Percentiles rank a stretch among this genome's conserved stretches.
These are phyloP conservation scores for Fusarium paranaense DNA, from an alignment of 2,329 filamentous ascomycete genomes.

Conservation along the genomic window DNA sequence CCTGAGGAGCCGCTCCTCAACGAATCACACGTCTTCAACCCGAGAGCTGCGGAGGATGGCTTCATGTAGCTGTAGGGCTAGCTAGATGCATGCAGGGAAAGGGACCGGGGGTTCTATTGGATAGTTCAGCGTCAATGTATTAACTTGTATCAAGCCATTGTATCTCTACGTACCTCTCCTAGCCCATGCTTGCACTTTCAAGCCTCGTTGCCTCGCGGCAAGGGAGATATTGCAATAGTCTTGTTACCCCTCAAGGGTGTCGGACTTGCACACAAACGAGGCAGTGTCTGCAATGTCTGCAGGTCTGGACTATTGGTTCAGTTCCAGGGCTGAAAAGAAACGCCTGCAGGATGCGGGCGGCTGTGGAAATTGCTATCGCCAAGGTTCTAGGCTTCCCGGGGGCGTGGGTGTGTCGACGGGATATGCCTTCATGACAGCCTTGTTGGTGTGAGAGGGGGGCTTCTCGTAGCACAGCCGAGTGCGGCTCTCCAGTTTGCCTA, in stretches of 20 bases:
- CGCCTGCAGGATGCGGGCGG: background rate
- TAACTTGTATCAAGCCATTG: slow-evolving; percentile 4
- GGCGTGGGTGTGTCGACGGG: background rate
- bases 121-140: background rate
- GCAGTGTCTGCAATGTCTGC: slow-evolving; percentile 5
- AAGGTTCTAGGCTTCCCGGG: background rate
- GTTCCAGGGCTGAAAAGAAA: background rate
- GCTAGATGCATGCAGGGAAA: background rate
- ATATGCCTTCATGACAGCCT: slow-evolving; percentile 5
- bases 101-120: slow-evolving; percentile 3
- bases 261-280: background rate
- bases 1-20: background rate
- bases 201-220: slow-evolving; percentile 3
- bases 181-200: background rate
- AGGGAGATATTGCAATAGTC: background rate
- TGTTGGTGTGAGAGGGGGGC: background rate
- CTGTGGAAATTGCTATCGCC: background rate
- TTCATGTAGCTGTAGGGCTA: background rate
- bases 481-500: background rate
- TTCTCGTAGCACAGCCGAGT: background rate
- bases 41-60: background rate
- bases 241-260: background rate
- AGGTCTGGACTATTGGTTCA: background rate
- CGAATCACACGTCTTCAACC: background rate
- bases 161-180: background rate